phyloP scores from a whole-genome alignment of 2,329 filamentous ascomycete species.

The Aspergillus sp. region DNA sequence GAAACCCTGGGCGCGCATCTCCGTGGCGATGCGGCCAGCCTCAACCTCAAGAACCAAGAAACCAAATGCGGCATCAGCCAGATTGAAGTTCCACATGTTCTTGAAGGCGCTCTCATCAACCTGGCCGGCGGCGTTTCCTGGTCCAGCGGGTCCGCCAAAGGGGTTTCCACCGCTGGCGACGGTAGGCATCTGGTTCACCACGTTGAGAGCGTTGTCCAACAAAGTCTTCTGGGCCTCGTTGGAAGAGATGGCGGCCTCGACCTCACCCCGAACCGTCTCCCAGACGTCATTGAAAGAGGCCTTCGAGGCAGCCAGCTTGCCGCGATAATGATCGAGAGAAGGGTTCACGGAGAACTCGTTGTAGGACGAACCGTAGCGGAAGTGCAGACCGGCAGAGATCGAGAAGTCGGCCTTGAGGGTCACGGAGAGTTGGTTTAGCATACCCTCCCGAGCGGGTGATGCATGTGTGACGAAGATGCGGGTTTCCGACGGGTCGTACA shows the following conservation, averaged over 20 bases:
- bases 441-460: constrained; percentile 91
- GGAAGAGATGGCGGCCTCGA: constrained; percentile 88
- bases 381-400: constrained; percentile 93
- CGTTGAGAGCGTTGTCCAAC: constrained; percentile 82
- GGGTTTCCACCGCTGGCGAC: constrained; percentile 95
- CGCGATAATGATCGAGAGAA: constrained; percentile 95
- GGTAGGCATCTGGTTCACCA: constrained; percentile 97
- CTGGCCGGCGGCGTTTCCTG: constrained; percentile 71
- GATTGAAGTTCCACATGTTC: constrained; percentile 99
- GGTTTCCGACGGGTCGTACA: constrained; percentile 97
- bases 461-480: constrained; percentile 96
- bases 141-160: constrained; percentile 81
- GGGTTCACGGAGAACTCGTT: constrained; percentile 99
- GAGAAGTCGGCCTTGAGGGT: constrained; percentile 98
- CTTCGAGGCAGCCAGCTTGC: constrained; percentile 96
- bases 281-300: constrained; percentile 99
- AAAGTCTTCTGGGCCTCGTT: constrained; percentile 94
- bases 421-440: constrained; percentile 95
- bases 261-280: constrained; percentile 96
- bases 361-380: constrained; percentile 98
- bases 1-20: constrained; percentile 98
- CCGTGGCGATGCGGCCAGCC: constrained; percentile 91
- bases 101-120: constrained; percentile 99
- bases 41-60: constrained; percentile 95
- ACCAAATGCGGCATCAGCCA: constrained; percentile 95